These are phyloP conservation scores for Sporothrix inflata DNA, from an alignment of 2,329 filamentous ascomycete species.

Conservation along the genomic window DNA sequence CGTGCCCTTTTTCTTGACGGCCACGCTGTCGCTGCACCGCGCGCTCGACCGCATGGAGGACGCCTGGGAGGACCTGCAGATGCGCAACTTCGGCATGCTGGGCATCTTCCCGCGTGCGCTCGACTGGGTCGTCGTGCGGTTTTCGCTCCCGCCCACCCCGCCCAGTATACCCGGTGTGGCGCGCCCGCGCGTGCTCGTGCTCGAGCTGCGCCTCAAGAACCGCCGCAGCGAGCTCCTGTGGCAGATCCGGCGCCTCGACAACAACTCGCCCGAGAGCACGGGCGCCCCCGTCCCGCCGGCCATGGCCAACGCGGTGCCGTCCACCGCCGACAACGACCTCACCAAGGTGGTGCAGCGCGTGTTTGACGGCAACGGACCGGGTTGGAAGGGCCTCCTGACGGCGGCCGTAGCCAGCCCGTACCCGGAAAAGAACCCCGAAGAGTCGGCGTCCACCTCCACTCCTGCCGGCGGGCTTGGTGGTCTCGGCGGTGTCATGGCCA, in stretches of 20 bases:
- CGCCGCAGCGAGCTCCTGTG: constrained; percentile 56
- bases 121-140: constrained; percentile 62
- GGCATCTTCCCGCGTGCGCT: constrained; percentile 57
- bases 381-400: constrained; percentile 53
- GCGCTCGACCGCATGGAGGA: constrained; percentile 64
- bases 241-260: constrained; percentile 50
- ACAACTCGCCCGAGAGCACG: constrained; percentile 27
- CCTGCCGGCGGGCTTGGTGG: background rate
- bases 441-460: background rate
- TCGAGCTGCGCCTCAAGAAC: constrained; percentile 57
- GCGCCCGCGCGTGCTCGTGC: constrained; percentile 45
- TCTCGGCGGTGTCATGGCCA: constrained; percentile 16
- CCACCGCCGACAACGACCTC: constrained; percentile 41
- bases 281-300: background rate
- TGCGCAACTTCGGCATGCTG: constrained; percentile 51
- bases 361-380: constrained; percentile 50
- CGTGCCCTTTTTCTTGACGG: constrained; percentile 58
- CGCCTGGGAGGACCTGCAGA: constrained; percentile 50
- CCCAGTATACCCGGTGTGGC: constrained; percentile 29
- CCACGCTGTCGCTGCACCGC: constrained; percentile 67
- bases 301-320: background rate
- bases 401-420: constrained; percentile 50
- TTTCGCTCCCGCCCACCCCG: constrained; percentile 44
- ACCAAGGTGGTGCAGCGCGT: constrained; percentile 48
- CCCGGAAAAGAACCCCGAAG: background rate